Base-by-base conservation (phyloP, 805 yeast genomes). In the Metschnikowia anglica region DNA sequence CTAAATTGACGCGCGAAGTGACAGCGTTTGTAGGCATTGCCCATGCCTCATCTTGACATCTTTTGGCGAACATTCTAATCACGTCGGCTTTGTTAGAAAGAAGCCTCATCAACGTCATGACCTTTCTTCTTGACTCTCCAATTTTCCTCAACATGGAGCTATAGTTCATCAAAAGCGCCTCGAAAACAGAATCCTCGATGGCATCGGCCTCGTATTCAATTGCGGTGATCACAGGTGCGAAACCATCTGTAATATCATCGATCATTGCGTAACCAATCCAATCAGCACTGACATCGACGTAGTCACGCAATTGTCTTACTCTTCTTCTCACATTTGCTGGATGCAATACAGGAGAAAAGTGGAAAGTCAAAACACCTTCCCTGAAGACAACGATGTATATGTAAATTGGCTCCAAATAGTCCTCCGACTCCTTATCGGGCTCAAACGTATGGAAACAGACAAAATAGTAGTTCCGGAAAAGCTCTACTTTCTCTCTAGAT, bases 371-470 rank as follows among this genome's bases (percentile, higher is more conserved):
- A 16, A 81, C 69, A 8, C 85, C 86, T 17, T 76, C 79, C 21
- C 74, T 63, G 64, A 80, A 80, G 2, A 80, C 85, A 32, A 80
- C 78, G 52, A 80, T 72, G 63, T 85, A 85, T 24, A 85, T 84
- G 55, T 59, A 50, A 52, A 85, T 81, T 18, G 90, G 90, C 55
- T 85, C 93, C 59, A 85, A 68, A 61, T 85, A 90, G 49, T 88
- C 95, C 55, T 85, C 93, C 41, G 86, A 78, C 61, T 82, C 93
- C 39, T 59, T 58, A 52, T 91, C 96, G 18, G 85, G 82, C 60
- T 89, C 97, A 66, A 93, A 93, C 3, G 98, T 87, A 63, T 93
- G 97, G 79, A 93, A 93, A 75, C 96, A 87, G 31, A 93, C 96
- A 70, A 93, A 89, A 65, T 93, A 91, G 66, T 91, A 91, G 52